These are phyloP conservation scores for Jatropha podagrica DNA, from an alignment of 441 rosid genomes.

Conservation along the genomic window DNA sequence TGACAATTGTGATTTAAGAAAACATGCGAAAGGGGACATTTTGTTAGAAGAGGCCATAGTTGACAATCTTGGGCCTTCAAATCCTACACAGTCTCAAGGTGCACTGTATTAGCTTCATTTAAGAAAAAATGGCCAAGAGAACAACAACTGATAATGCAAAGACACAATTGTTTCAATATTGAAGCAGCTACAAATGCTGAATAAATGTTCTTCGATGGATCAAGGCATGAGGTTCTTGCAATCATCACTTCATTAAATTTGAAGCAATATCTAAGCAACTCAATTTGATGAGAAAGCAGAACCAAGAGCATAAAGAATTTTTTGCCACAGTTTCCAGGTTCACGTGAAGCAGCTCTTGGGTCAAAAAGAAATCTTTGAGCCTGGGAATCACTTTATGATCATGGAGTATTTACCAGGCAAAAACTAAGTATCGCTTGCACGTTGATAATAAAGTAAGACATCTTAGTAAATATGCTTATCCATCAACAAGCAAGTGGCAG, in stretches of 20 bases:
- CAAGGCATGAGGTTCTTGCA: background rate
- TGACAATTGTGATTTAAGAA: background rate
- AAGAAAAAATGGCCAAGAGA: background rate
- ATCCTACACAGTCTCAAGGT: background rate
- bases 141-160: background rate
- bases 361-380: background rate
- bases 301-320: background rate
- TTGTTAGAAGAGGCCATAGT: background rate
- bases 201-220: background rate
- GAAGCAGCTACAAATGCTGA: background rate
- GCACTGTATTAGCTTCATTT: background rate
- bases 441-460: background rate
- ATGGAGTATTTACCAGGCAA: background rate
- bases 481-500: background rate
- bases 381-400: background rate
- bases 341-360: background rate
- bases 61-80: background rate
- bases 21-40: background rate
- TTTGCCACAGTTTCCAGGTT: background rate
- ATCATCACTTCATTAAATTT: background rate
- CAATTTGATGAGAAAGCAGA: background rate
- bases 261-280: background rate
- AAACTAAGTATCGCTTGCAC: conserved; percentile 1
- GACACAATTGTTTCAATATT: background rate
- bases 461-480: background rate